phyloP scores from a whole-genome alignment of 768 basidiomycete species.

The Tulasnella sp. region DNA sequence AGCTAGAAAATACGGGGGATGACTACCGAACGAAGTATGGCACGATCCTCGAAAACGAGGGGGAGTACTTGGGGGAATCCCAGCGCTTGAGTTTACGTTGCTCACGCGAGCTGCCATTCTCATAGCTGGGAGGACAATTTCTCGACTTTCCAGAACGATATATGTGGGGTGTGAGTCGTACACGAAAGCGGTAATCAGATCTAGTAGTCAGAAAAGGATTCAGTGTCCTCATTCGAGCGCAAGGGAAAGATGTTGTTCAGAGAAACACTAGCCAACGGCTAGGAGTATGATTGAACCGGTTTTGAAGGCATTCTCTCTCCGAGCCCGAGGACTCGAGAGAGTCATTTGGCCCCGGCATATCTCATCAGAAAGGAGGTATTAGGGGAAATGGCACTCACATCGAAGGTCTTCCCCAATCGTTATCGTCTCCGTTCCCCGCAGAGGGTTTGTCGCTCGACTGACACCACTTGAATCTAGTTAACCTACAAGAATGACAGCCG shows the following conservation, averaged over 20 bases:
- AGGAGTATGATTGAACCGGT: background rate
- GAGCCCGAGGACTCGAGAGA: conserved; percentile 1
- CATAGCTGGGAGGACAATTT: background rate
- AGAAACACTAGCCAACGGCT: background rate
- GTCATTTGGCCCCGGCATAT: conserved; percentile 19
- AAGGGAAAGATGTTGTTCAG: background rate
- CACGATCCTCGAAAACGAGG: background rate
- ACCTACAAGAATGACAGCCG: background rate
- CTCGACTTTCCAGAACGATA: background rate
- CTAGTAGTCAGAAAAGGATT: background rate
- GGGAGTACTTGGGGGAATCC: background rate
- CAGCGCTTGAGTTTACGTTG: background rate
- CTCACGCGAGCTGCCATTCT: background rate
- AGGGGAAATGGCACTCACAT: background rate
- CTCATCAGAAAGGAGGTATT: background rate
- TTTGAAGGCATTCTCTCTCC: conserved; percentile 6
- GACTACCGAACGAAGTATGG: background rate
- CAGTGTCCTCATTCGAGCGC: background rate
- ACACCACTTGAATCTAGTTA: background rate
- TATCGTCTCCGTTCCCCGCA: background rate
- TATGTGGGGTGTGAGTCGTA: background rate
- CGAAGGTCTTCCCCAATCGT: background rate
- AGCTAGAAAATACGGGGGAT: background rate
- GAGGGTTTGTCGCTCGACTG: background rate
- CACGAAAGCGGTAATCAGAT: background rate